Conservation (phyloP, 331 rosid genomes). For the Quercus lobata region DNA sequence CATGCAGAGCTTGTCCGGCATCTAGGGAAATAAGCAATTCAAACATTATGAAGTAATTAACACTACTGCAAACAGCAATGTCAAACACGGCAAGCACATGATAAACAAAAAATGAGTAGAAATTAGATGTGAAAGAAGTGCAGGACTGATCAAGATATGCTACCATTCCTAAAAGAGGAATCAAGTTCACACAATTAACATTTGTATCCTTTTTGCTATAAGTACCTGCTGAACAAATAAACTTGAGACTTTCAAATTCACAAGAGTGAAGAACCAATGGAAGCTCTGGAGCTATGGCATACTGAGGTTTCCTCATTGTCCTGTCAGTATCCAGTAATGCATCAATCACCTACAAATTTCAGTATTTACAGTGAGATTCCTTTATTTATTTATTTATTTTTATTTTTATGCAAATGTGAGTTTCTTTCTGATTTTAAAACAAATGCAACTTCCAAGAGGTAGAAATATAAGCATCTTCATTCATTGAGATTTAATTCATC, state of each 20-base stretch:
- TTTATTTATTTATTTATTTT: too few relatives aligned
- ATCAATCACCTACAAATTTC: slow-evolving; percentile 62
- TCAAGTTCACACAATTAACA: not conserved
- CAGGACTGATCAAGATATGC: not conserved
- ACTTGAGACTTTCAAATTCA: slow-evolving; percentile 70
- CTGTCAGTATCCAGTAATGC: slow-evolving; percentile 53
- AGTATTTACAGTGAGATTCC: slow-evolving; percentile 17
- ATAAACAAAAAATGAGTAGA: not conserved
- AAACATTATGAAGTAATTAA: slow-evolving; percentile 7
- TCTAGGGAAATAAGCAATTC: slow-evolving; percentile 35
- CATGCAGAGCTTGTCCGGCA: slow-evolving; percentile 51
- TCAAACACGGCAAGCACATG: not conserved
- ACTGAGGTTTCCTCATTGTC: slow-evolving; percentile 82
- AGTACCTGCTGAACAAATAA: slow-evolving; percentile 80
- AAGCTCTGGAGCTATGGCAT: slow-evolving; percentile 73
- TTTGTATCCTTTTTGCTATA: slow-evolving; percentile 2
- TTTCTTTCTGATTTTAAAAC: slow-evolving; percentile 11
- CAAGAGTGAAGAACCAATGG: slow-evolving; percentile 90
- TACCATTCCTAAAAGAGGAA: slow-evolving; percentile 2
- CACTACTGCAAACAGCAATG: not conserved
- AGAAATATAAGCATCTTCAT: not conserved
- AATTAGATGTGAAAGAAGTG: slow-evolving; percentile 3
- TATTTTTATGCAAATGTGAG: not conserved
- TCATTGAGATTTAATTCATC: not conserved
- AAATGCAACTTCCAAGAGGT: slow-evolving; percentile 9